A percentile compares a stretch with the other conserved stretches of the same genome.
Evolutionary conservation across 371 early-diverging fungal genomes (phyloP).

Genomic region (Mortierella sp.): DNA sequence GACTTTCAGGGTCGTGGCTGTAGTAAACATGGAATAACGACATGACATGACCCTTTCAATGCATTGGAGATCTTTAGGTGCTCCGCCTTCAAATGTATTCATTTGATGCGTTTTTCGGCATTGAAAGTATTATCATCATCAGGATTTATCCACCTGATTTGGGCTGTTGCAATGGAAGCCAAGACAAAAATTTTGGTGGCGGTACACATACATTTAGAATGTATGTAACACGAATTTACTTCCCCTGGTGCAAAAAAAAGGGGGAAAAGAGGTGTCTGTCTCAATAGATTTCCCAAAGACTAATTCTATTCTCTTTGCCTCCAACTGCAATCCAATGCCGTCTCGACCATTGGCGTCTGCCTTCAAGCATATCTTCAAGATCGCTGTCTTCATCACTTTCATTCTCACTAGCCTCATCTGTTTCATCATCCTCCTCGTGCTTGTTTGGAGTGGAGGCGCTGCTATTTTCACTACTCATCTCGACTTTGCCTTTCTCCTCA

Average conservation of each 20-base stretch:
- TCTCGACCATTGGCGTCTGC: conserved; percentile 20
- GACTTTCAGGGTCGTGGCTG: background rate
- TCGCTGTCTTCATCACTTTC: conserved; percentile 28
- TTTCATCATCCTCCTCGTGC: background rate
- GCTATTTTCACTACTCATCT: background rate
- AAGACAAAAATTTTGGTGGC: background rate
- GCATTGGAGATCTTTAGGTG: background rate
- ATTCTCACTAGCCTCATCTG: background rate
- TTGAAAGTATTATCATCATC: background rate
- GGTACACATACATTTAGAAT: background rate
- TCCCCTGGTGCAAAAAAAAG: background rate
- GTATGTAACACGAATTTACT: background rate
- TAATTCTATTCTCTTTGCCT: conserved; percentile 51
- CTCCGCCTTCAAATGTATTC: background rate
- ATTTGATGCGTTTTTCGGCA: background rate
- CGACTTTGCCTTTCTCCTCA: background rate
- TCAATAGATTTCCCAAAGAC: conserved; percentile 54
- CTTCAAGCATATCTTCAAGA: conserved; percentile 21
- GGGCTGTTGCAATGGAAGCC: background rate
- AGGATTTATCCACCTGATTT: background rate
- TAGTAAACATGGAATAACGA: background rate
- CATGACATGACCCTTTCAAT: too few species aligned
- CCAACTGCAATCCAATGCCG: conserved; percentile 50
- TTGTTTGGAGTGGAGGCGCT: background rate
- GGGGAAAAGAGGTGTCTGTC: background rate